These are phyloP conservation scores for Trichoderma afroharzianum DNA, from an alignment of 2,329 filamentous ascomycete genomes.

Conservation along the genomic window DNA sequence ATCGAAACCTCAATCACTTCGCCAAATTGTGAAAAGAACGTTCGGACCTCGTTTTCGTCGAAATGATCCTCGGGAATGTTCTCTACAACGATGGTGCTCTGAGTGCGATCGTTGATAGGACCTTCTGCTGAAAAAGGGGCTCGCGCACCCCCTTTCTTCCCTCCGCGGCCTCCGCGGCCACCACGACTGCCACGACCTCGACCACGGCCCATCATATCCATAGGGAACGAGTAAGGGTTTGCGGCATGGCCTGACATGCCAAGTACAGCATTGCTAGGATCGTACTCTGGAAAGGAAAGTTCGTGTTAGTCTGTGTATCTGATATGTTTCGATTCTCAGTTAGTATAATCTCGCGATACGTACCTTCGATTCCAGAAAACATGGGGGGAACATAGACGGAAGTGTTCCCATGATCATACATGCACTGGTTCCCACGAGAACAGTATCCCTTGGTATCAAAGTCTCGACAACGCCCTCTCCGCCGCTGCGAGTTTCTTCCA, in stretches of 20 bases:
- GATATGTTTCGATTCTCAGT: neutral
- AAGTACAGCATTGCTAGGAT: slow-evolving; percentile 30
- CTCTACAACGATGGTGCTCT: slow-evolving; percentile 70
- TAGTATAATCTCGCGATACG: neutral
- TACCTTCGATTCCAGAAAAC: slow-evolving; percentile 26
- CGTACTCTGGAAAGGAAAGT: slow-evolving; percentile 28
- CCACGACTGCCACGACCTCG: slow-evolving; percentile 37
- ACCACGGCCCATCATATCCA: slow-evolving; percentile 27
- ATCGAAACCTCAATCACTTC: slow-evolving; percentile 60
- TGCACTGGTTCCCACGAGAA: slow-evolving; percentile 61
- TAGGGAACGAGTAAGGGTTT: slow-evolving; percentile 23
- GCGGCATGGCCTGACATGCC: slow-evolving; percentile 21
- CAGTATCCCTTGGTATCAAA: slow-evolving; percentile 73
- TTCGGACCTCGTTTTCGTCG: slow-evolving; percentile 59
- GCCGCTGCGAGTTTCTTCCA: slow-evolving; percentile 30
- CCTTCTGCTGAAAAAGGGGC: slow-evolving; percentile 63
- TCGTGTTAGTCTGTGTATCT: slow-evolving; percentile 18
- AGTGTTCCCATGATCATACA: slow-evolving; percentile 64
- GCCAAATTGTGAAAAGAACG: slow-evolving; percentile 72
- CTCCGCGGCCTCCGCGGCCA: slow-evolving; percentile 33
- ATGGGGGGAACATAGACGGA: slow-evolving; percentile 37
- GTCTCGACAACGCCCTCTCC: slow-evolving; percentile 56
- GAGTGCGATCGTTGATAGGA: slow-evolving; percentile 58
- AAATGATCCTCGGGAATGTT: slow-evolving; percentile 72
- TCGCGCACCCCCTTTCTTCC: slow-evolving; percentile 36